Evolutionary conservation across 371 early-diverging fungal genomes (phyloP), one percentile per base, ranked within the genome.

Genomic region (Amoeboradix gromovi): DNA sequence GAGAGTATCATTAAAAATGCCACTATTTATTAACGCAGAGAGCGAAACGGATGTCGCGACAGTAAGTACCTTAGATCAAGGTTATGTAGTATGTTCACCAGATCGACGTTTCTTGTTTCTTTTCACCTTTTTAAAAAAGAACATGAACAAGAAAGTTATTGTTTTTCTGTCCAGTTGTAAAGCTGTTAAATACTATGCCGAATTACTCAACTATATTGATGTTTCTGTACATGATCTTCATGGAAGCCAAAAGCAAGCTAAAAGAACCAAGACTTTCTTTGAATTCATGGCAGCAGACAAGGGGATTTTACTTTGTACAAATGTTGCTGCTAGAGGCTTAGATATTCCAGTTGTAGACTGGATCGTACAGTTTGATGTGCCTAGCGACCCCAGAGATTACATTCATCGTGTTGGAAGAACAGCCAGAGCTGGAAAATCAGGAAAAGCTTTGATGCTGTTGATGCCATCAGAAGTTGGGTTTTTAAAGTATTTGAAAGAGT

Each of bases 401-500:
- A 93, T 96, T 72, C 98, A 98, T 76, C 87, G 98, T 73, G 94
- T 96, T 29, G 98, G 98, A 29, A 85, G 98, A 72, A 98, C 98
- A 0, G 98, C 97, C 1, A 85, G 98, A 74, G 94, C 91, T 0
- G 91, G 91, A 67, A 84, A 87, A 66, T 32, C 69, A 48, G 98
- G 98, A 66, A 86, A 86, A 72, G 89, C 94, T 27, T 81, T 98
- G 48, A 79, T 95, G 29, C 92, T 97, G 81, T 83, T 98, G 68
- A 81, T 94, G 29, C 95, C 97, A 29, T 83, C 85, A 30, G 98
- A 98, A 75, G 80, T 93, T 70, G 91, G 92, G 1, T 94, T 94
- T 81, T 82, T 98, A 72, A 85, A 92, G 70, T 95, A 86, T 75
- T 80, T 99, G 69, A 98, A 99, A 78, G 88, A 92, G 70, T 90